phyloP scores from a whole-genome alignment of 208 protist genomes.

The Trypanosoma brucei region DNA sequence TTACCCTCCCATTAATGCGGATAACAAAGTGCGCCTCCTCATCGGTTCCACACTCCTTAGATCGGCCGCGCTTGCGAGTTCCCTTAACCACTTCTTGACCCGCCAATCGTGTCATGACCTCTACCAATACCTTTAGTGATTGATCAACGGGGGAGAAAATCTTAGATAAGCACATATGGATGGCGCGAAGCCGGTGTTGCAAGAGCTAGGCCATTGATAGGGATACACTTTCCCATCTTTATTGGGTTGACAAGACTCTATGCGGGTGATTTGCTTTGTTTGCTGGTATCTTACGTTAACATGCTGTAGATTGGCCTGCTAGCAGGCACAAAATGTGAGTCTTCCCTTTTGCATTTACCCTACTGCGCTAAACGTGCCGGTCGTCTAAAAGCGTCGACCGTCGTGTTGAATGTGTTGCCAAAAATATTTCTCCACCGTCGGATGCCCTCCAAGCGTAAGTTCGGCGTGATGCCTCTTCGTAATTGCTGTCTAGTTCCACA shows the following conservation, averaged over 20 bases:
- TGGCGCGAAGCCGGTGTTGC: too few species aligned
- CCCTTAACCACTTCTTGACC: too few species aligned
- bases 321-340: neutral
- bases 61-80: neutral
- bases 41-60: neutral
- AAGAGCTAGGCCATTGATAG: too few species aligned
- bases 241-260: too few species aligned
- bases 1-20: constrained; percentile 19
- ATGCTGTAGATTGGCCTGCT: too few species aligned
- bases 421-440: constrained; percentile 1
- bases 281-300: too few species aligned
- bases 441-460: constrained; percentile 1
- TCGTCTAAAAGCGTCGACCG: neutral
- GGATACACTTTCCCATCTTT: too few species aligned
- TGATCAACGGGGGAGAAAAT: too few species aligned
- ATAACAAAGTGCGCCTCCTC: constrained; percentile 15
- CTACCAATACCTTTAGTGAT: too few species aligned
- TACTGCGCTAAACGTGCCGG: neutral
- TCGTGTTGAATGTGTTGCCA: neutral
- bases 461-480: neutral
- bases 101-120: too few species aligned
- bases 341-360: neutral
- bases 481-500: neutral
- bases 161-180: too few species aligned
- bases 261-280: too few species aligned